These are phyloP conservation scores for Syzygium aromaticum DNA, from an alignment of 345 rosid genomes.

Conservation along the genomic window DNA sequence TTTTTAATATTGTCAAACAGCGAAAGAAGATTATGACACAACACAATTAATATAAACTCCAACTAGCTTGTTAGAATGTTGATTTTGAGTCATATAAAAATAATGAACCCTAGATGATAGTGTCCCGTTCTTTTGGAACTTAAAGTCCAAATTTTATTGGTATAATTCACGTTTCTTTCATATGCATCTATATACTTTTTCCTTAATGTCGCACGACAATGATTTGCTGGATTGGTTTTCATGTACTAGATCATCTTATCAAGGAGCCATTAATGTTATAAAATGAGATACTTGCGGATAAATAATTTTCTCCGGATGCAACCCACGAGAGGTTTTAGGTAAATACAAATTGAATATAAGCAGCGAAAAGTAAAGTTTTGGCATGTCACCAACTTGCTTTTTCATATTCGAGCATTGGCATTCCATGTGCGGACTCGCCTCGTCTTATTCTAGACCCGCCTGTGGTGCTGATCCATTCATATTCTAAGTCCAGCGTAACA, in stretches of 20 bases:
- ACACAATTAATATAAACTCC: background rate
- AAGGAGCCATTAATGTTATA: too few relatives aligned
- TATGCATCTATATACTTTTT: background rate
- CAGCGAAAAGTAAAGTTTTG: background rate
- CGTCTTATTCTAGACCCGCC: background rate
- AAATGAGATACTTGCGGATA: too few relatives aligned
- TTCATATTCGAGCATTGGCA: background rate
- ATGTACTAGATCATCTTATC: too few relatives aligned
- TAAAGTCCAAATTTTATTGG: too few relatives aligned
- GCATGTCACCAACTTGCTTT: background rate
- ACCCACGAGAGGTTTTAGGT: too few relatives aligned
- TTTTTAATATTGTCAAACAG: background rate
- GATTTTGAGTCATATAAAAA: background rate
- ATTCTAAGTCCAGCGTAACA: background rate
- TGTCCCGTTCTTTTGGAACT: accelerated
- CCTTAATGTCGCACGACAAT: background rate
- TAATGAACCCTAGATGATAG: accelerated
- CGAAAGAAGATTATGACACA: background rate
- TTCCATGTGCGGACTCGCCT: background rate
- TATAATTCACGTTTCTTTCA: background rate
- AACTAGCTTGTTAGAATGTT: background rate
- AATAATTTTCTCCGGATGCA: too few relatives aligned
- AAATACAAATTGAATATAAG: background rate
- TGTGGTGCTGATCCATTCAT: background rate
- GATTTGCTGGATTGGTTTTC: too few relatives aligned